Evolutionary conservation across 1,139 yeast species (phyloP).

Genomic region (Debaryomyces sp.): DNA sequence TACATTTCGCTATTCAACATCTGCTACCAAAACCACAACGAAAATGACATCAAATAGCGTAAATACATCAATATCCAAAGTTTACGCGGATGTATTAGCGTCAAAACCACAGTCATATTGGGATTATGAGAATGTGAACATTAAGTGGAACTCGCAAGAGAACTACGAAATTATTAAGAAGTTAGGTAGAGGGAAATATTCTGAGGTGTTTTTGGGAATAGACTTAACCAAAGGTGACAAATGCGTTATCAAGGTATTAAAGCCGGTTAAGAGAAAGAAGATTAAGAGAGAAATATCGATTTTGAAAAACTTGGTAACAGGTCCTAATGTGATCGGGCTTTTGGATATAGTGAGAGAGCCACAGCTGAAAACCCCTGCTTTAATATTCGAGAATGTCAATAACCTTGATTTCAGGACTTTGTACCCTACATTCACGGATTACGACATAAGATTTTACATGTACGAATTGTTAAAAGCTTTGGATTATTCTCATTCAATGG

Average conservation of each 20-base stretch:
- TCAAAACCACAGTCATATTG: constrained; percentile 48
- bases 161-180: constrained; percentile 50
- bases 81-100: constrained; percentile 47
- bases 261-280: constrained; percentile 96
- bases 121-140: constrained; percentile 50
- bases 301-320: constrained; percentile 82
- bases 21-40: not conserved
- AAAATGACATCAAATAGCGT: constrained; percentile 17
- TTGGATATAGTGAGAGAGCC: constrained; percentile 91
- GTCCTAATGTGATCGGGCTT: constrained; percentile 80
- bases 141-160: constrained; percentile 51
- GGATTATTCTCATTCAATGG: constrained; percentile 95
- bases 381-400: constrained; percentile 88
- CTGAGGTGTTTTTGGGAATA: constrained; percentile 48
- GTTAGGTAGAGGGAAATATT: constrained; percentile 51
- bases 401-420: constrained; percentile 89
- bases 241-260: constrained; percentile 89
- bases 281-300: constrained; percentile 94
- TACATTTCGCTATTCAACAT: constrained; percentile 5
- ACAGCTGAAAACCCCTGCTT: constrained; percentile 87
- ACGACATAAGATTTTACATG: constrained; percentile 87
- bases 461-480: constrained; percentile 85
- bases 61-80: constrained; percentile 40
- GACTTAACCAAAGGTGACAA: constrained; percentile 38
- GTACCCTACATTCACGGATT: constrained; percentile 85